phyloP scores from a whole-genome alignment of 208 protist species.

The Lotmaria passim region DNA sequence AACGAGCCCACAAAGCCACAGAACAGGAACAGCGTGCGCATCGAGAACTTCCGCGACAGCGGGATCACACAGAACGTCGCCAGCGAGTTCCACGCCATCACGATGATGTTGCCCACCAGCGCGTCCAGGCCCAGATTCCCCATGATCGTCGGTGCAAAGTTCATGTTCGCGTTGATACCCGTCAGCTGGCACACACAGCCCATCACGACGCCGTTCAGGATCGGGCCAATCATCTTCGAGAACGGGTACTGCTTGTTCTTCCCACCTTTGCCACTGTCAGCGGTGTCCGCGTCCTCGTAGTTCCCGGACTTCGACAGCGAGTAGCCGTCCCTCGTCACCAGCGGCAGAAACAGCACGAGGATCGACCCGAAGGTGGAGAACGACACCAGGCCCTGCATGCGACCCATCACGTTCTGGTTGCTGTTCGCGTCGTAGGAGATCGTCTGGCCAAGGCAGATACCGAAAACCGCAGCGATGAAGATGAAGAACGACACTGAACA shows the following conservation, averaged over 20 bases:
- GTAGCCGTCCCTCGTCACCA: constrained; percentile 38
- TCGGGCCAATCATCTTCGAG: constrained; percentile 37
- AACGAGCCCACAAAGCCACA: constrained; percentile 39
- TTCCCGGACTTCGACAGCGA: constrained; percentile 8
- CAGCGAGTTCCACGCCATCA: constrained; percentile 71
- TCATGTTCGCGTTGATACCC: constrained; percentile 76
- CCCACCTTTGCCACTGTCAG: neutral
- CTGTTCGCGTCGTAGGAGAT: constrained; percentile 29
- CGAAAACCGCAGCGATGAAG: constrained; percentile 55
- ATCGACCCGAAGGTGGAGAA: constrained; percentile 39
- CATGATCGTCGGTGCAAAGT: constrained; percentile 74
- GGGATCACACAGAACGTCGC: constrained; percentile 54
- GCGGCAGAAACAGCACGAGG: constrained; percentile 38
- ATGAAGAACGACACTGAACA: constrained; percentile 53
- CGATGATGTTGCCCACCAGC: constrained; percentile 63
- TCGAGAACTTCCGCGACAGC: constrained; percentile 44
- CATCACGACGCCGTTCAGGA: constrained; percentile 46
- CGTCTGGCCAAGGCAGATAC: constrained; percentile 42
- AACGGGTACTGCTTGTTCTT: constrained; percentile 25
- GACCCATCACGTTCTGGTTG: constrained; percentile 36
- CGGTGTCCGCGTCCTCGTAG: constrained; percentile 19
- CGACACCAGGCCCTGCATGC: constrained; percentile 54
- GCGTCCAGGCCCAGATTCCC: constrained; percentile 41
- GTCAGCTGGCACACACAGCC: constrained; percentile 62
- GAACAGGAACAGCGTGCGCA: constrained; percentile 56